Evolutionary conservation across 805 yeast species (phyloP), one percentile per base, ranked within the genome.

Genomic region (Saccharomycopsis vini): DNA sequence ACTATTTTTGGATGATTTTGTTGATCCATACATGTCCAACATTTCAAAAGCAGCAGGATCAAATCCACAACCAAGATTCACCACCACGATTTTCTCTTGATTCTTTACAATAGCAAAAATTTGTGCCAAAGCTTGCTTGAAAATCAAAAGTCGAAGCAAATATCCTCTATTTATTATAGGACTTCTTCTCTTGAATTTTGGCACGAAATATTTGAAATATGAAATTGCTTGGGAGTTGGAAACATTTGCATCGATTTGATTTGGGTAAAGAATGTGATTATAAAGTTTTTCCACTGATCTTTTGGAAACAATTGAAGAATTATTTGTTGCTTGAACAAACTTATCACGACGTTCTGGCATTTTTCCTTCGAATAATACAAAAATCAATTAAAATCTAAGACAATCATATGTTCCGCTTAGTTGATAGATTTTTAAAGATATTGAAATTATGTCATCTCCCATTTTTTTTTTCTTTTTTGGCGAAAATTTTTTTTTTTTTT

Each of bases 121-220:
- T 21, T 68, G 61, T 22, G 66, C 61, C 12, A 83, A 64, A 32
- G 74, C 60, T 34, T 67, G 66, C 48, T 74, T 69, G 40, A 85
- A 78, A 2, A 85, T 75, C 52, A 79, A 77, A 77, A 84, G 77
- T 46, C 95, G 66, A 9, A 81, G 64, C 89, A 92, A 84, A 59
- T 84, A 84, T 0, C 94, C 94, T 52, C 94, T 63, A 54, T 85
- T 85, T 31, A 84, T 82, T 3, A 83, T 79, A 0, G 95, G 94
- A 0, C 90, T 78, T 37, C 95, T 63, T 57, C 89, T 66, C 40
- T 75, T 76, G 1, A 75, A 69, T 47, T 75, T 77, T 26, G 71
- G 69, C 2, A 85, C 94, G 61, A 84, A 84, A 51, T 69, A 67
- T 45, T 75, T 69, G 56, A 85, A 82, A 66, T 80, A 83, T 42